Base-by-base conservation (phyloP, 768 basidiomycete species). In the Boletus fagicola region DNA sequence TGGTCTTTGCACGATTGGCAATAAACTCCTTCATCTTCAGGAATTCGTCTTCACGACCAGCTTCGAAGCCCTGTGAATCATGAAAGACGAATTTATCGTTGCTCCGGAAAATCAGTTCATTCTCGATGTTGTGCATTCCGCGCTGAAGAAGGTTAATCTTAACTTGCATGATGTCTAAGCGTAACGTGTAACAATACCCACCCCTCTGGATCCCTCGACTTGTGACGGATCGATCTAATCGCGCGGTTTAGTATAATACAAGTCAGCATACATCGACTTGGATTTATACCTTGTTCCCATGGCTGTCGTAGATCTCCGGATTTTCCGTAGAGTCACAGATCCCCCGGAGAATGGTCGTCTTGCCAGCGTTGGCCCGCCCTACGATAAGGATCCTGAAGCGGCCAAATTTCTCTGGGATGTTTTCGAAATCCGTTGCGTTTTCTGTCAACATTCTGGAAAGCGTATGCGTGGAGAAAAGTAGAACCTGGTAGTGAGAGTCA, bases 61-160 rank as follows among this genome's bases (percentile, higher is more conserved):
- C 58, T 48, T 59, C 58, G 22, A 58, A 58, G 28, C 53, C 53
- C 1, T n/a, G 33, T 1, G 53, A 57, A 15, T 57, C 57, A 8
- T 57, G 48, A 11, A 59, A 59, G 28, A 59, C 49, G 5, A 57
- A 30, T 15, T 39, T 50, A n/a, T 31, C 13, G 10, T 50, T 59
- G 28, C 48, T 56, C n/a, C 13, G 10, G 20, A 58, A 56, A 6
- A 58, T 31, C 11, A 58, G 39, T 13, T 58, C 53, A 4, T 49
- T 26, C n/a, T 58, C 33, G 46, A 48, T 43, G n/a, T 36, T 10
- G 46, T 49, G 53, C 15, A 7, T 11, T 26, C 52, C 52, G 16
- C 46, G 53, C 55, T 52, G 20, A 18, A 26, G 4, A 36, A 1
- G 30, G 30, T 10, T 16, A 8, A 16, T 22, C 10, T 6, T 31